phyloP scores from a whole-genome alignment of 345 rosid species.

The Dovyalis caffra region DNA sequence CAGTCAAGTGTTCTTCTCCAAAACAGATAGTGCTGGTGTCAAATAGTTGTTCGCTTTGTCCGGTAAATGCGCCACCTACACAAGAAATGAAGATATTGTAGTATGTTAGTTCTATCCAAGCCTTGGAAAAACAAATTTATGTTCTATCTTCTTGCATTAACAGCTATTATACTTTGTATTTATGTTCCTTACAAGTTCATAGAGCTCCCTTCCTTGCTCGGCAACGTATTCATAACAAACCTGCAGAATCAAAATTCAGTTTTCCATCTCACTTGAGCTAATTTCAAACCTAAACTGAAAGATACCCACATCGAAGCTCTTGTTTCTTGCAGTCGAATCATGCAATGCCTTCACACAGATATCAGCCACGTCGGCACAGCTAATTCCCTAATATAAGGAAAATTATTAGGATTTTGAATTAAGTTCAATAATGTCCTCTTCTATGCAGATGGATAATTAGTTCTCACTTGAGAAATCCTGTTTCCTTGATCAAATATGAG shows the following conservation, averaged over 20 bases:
- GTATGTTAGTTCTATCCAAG: too few species aligned
- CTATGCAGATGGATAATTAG: neutral
- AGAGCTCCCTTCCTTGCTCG: constrained; percentile 85
- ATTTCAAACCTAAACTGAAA: too few species aligned
- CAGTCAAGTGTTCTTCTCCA: constrained; percentile 82
- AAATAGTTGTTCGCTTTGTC: constrained; percentile 96
- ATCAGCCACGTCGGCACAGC: too few species aligned
- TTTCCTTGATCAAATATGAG: constrained; percentile 95
- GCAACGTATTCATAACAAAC: constrained; percentile 88
- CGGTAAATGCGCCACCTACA: constrained; percentile 91
- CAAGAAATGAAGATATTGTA: neutral
- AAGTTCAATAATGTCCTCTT: neutral
- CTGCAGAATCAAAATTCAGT: constrained; percentile 29
- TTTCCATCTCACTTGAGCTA: too few species aligned
- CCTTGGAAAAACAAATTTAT: too few species aligned
- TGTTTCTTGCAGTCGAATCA: too few species aligned
- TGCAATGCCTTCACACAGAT: too few species aligned
- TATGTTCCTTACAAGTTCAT: constrained; percentile 67
- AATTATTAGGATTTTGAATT: too few species aligned
- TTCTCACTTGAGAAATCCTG: constrained; percentile 77
- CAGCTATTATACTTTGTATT: neutral
- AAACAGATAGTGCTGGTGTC: constrained; percentile 80
- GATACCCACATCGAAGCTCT: too few species aligned
- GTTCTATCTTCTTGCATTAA: neutral
- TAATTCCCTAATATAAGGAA: too few species aligned